A percentile compares a stretch with the other conserved stretches of the same genome.
These are phyloP conservation scores for Cenchrus americanus DNA, from an alignment of 176 grass and related monocot genomes.

Conservation along the genomic window DNA sequence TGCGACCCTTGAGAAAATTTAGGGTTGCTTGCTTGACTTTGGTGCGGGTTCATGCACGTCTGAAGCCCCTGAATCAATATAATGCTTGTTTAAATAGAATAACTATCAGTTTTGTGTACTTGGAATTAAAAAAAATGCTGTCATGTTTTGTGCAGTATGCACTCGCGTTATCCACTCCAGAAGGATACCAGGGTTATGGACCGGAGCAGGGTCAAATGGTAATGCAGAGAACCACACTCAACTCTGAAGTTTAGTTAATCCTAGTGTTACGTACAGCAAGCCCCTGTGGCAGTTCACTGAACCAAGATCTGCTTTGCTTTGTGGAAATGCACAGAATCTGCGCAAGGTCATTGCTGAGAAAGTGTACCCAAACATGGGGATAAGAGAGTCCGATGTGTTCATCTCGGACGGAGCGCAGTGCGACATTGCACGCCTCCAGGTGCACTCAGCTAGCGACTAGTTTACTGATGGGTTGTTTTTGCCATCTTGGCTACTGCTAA, in stretches of 20 bases:
- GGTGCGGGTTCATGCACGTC: background rate
- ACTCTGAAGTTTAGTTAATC: background rate
- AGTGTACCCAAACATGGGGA: constrained; percentile 73
- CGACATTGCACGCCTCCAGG: constrained; percentile 87
- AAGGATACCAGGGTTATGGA: constrained; percentile 92
- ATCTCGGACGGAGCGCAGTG: constrained; percentile 91
- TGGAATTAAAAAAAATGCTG: background rate
- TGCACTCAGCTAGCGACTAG: background rate
- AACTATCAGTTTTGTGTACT: background rate
- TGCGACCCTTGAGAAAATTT: background rate
- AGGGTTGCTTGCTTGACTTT: constrained; percentile 17
- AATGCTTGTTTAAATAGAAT: background rate
- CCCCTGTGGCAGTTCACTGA: background rate
- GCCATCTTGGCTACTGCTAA: background rate
- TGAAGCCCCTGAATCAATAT: background rate
- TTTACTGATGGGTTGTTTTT: background rate
- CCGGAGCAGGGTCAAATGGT: constrained; percentile 87
- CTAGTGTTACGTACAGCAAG: background rate
- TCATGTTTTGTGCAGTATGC: constrained; percentile 55
- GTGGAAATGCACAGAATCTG: constrained; percentile 52
- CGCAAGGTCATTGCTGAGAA: constrained; percentile 69
- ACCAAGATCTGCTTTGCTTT: background rate
- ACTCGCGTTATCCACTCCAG: constrained; percentile 75
- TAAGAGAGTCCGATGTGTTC: constrained; percentile 71
- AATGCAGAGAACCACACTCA: constrained; percentile 15